Percentiles rank a stretch among this genome's conserved stretches.
Evolutionary conservation across 345 rosid genomes (phyloP).

Genomic region (Rhodomyrtus tomentosa): DNA sequence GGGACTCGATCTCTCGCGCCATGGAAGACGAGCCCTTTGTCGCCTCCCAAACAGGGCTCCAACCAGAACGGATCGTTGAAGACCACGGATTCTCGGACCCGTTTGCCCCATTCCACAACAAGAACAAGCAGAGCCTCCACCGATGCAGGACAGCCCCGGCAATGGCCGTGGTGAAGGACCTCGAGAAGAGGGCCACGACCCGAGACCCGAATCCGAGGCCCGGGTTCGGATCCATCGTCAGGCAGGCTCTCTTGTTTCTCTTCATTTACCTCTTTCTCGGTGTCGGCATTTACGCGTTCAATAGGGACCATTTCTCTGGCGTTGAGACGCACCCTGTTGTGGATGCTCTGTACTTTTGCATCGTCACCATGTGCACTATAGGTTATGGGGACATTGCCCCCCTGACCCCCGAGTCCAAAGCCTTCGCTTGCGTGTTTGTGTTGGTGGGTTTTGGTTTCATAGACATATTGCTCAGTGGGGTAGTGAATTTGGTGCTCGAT

Average conservation of each 20-base stretch:
- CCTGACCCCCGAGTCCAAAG: constrained; percentile 42
- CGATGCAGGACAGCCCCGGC: constrained; percentile 83
- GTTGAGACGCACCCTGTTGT: constrained; percentile 73
- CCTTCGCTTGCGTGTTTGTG: constrained; percentile 59
- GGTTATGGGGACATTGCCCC: constrained; percentile 84
- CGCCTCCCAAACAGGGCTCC: neutral
- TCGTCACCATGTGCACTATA: constrained; percentile 77
- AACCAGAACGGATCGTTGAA: neutral
- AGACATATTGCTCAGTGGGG: constrained; percentile 52
- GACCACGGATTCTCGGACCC: neutral
- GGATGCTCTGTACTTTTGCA: constrained; percentile 71
- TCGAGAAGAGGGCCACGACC: neutral
- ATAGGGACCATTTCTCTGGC: constrained; percentile 49
- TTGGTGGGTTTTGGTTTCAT: constrained; percentile 64
- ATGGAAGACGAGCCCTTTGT: constrained; percentile 1
- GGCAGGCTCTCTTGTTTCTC: constrained; percentile 48
- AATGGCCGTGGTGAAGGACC: constrained; percentile 45
- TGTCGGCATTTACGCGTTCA: constrained; percentile 44
- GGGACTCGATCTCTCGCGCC: neutral
- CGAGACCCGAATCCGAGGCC: constrained; percentile 18
- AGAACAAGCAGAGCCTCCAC: constrained; percentile 23
- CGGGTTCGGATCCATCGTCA: constrained; percentile 31
- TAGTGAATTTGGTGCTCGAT: constrained; percentile 54
- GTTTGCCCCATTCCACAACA: constrained; percentile 32
- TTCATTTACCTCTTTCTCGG: constrained; percentile 47